phyloP scores from a whole-genome alignment of 768 basidiomycete genomes.

The Chiua virens region DNA sequence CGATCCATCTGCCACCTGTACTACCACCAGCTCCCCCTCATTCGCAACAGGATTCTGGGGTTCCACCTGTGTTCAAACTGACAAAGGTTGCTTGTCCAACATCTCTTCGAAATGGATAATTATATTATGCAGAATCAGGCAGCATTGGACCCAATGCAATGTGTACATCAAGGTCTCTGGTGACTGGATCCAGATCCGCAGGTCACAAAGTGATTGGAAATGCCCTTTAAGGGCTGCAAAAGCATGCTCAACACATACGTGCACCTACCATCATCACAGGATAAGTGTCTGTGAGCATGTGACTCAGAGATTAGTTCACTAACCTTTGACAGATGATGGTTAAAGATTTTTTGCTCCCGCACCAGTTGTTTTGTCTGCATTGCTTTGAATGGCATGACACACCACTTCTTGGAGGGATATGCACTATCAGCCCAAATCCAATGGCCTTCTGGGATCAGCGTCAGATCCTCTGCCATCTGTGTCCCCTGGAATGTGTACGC shows the following conservation, averaged over 20 bases:
- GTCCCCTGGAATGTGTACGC: conserved; percentile 2
- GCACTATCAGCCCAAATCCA: neutral
- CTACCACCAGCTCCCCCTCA: too few species aligned
- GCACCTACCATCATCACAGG: too few species aligned
- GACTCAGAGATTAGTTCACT: too few species aligned
- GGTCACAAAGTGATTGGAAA: neutral
- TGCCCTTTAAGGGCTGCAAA: too few species aligned
- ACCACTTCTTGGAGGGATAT: neutral
- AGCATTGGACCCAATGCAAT: neutral
- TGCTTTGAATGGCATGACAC: neutral
- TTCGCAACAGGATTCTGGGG: too few species aligned
- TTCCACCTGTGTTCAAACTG: too few species aligned
- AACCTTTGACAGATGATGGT: neutral
- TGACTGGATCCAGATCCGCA: neutral
- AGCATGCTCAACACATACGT: too few species aligned
- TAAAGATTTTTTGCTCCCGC: neutral
- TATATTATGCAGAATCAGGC: neutral
- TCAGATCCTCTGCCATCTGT: neutral
- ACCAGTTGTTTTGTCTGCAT: too few species aligned
- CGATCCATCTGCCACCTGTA: too few species aligned
- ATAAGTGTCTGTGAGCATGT: too few species aligned
- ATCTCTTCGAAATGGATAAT: neutral
- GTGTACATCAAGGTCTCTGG: neutral
- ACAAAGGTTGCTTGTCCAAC: neutral
- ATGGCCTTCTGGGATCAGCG: neutral